Evolutionary conservation across 2,329 filamentous ascomycete genomes (phyloP).

Genomic region (Oidium heveae): DNA sequence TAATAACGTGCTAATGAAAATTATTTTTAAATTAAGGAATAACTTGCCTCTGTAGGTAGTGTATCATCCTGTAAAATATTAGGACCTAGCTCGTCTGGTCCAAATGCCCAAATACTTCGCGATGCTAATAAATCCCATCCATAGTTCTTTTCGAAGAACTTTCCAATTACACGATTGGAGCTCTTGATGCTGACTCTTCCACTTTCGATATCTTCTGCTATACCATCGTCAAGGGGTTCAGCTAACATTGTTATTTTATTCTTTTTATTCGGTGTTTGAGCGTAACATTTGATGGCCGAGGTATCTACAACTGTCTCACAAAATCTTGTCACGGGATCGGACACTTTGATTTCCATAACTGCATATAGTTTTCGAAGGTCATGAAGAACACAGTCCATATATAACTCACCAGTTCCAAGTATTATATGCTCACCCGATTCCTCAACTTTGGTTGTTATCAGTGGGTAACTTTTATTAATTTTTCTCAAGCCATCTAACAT

Average conservation of each 20-base stretch:
- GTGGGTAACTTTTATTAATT: conserved; percentile 91
- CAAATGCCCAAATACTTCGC: conserved; percentile 95
- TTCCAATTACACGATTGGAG: conserved; percentile 75
- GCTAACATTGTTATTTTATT: conserved; percentile 98
- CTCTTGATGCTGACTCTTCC: conserved; percentile 81
- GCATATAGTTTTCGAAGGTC: conserved; percentile 83
- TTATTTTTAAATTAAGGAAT: too few relatives aligned
- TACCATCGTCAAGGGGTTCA: conserved; percentile 82
- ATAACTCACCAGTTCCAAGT: conserved; percentile 88
- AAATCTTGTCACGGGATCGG: conserved; percentile 89
- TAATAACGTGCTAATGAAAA: too few relatives aligned
- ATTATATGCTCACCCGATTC: conserved; percentile 93
- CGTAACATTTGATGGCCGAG: conserved; percentile 93
- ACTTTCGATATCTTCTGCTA: conserved; percentile 80
- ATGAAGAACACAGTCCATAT: conserved; percentile 97
- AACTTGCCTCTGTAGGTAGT: conserved; percentile 56
- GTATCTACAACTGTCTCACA: conserved; percentile 96
- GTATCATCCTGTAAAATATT: conserved; percentile 97
- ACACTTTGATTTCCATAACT: conserved; percentile 98
- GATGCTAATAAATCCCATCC: conserved; percentile 90
- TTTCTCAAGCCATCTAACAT: conserved; percentile 94
- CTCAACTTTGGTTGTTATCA: conserved; percentile 91
- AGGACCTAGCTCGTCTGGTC: conserved; percentile 77
- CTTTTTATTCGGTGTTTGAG: conserved; percentile 95
- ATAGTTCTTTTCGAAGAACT: conserved; percentile 92